Evolutionary conservation across 2,329 filamentous ascomycete species (phyloP), one percentile per base, ranked within the genome.

Genomic region (Colletotrichum cuscutae): DNA sequence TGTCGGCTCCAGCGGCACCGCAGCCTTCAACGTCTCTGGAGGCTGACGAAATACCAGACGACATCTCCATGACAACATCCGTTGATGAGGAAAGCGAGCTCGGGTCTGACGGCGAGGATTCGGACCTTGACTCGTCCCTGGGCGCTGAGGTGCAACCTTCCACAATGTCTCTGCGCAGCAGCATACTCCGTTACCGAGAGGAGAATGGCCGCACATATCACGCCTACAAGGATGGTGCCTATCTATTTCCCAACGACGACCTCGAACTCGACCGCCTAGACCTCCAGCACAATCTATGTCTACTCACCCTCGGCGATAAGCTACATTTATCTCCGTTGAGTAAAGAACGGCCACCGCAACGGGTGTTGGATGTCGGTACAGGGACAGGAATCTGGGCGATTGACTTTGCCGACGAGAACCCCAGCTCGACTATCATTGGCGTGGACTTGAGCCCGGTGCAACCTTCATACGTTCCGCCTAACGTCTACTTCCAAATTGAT

Each of bases 401-500:
- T 7, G 86, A 88, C 68, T 83, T 86, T 70, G 83, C 84, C 71
- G 80, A 88, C 65, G 70, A 81, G 2, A 84, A 87, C 65, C 86
- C 87, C 24, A 78, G 84, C 65, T 84, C 80, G 53, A 83, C 79
- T 81, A 88, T 81, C 3, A 84, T 86, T 52, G 89, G 89, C 11
- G 87, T 88, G 3, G 89, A 91, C 75, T 82, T 91, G 1, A 89
- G 87, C 15, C 88, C 89, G 0, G 89, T 90, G 15, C 89, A 91
- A 72, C 89, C 89, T 2, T 82, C 82, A 19, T 88, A 83, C 79
- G 86, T 91, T 2, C 89, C 90, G 4, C 84, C 86, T 54, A 92
- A 92, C 76, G 87, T 91, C 46, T 86, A 88, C 74, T 92, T 92
- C 75, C 85, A 91, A 74, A 86, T 92, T 52, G 84, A 86, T 65